Evolutionary conservation across 1,284 basidiomycete species (phyloP), one percentile per base, ranked within the genome.

Genomic region (Pascua sp.): DNA sequence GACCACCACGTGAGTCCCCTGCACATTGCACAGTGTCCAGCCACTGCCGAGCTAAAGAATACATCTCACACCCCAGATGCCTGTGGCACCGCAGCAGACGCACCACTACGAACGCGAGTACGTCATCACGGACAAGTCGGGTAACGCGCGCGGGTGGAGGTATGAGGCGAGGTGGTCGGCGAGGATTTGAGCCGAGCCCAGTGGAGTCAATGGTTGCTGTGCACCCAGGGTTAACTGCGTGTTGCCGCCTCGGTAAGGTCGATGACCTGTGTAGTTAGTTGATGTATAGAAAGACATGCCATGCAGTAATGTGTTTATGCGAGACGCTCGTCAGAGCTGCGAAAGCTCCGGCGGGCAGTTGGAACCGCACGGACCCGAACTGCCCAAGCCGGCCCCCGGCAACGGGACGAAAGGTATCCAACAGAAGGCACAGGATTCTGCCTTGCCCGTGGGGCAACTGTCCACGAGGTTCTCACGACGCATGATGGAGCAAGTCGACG

Each of bases 211-310:
- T 11, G 10, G 8, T 42, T 44, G 2, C 37, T 43, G 24, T 24
- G 18, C 16, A 11, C 48, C 18, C 39, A 47, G 12, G 24, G 46
- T 17, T 18, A 32, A 32, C 24, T 45, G 13, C 60, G 53, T 53
- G 59, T 54, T 11, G 87, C 85, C 39, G 79, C 78, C 65, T 89
- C 84, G 0, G 87, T 87, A 78, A 81, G 80, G 61, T 83, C 79
- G 60, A 91, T 83, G 37, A 91, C 86, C 89, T 91, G 66, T 36
- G 12, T 36, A 42, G 43, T 70, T 53, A 67, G 59, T 40, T 42
- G 18, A 45, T 38, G 55, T 48, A 45, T 24, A 5, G n/a, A n/a
- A n/a, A n/a, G n/a, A n/a, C 11, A 55, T 18, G 12, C 13, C 15
- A n/a, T n/a, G 40, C 17, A 47, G 12, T 8, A 44, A 11, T 42